Evolutionary conservation across 257 asterid genomes (phyloP).

Genomic region (Gentiana straminea): DNA sequence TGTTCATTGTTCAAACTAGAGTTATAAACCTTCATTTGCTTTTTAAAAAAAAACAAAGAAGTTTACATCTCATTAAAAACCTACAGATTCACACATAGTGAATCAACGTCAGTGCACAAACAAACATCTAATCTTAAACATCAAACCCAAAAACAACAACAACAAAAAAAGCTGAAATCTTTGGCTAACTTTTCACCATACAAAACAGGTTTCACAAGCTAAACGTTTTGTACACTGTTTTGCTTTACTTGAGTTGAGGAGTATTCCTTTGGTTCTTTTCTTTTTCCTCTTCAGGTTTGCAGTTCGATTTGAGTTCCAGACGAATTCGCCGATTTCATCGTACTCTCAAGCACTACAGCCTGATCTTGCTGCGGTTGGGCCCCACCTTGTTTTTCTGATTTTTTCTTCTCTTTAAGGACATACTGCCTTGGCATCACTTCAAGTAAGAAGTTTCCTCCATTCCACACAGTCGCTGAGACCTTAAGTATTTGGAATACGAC

Average conservation of each 20-base stretch:
- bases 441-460: constrained; percentile 82
- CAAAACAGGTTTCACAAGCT: too few relatives aligned
- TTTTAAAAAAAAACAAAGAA: background rate
- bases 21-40: background rate
- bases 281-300: constrained; percentile 10
- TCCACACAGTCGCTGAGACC: constrained; percentile 84
- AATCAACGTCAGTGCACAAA: too few relatives aligned
- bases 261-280: too few relatives aligned
- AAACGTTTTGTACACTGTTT: too few relatives aligned
- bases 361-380: constrained; percentile 15
- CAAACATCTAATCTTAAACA: too few relatives aligned
- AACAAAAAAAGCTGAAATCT: too few relatives aligned
- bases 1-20: background rate
- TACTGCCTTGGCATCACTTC: constrained; percentile 98
- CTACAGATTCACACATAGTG: too few relatives aligned
- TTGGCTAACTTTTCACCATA: too few relatives aligned
- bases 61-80: background rate
- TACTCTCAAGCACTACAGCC: background rate
- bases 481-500: constrained; percentile 70
- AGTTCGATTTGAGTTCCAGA: constrained; percentile 25
- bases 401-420: constrained; percentile 70
- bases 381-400: constrained; percentile 42
- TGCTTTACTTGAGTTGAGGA: too few relatives aligned
- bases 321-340: constrained; percentile 8
- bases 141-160: too few relatives aligned